These are phyloP conservation scores for Melanogaster broomeanus DNA, from an alignment of 768 basidiomycete species.

Conservation along the genomic window DNA sequence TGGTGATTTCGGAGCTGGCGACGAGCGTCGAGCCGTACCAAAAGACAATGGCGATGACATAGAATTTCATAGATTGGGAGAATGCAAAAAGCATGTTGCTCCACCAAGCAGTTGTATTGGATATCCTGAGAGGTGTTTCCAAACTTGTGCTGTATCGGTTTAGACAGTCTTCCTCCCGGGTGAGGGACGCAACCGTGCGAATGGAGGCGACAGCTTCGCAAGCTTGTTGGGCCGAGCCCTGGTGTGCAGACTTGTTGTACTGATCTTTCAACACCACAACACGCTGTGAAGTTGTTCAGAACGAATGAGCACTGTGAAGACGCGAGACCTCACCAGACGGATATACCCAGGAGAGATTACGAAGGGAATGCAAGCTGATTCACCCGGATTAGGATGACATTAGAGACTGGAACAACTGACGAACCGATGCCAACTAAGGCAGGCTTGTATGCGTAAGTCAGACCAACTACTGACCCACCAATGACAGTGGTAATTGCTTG, in stretches of 20 bases:
- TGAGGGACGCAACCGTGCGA: constrained; percentile 86
- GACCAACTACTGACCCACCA: constrained; percentile 71
- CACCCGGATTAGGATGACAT: neutral
- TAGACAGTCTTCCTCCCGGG: constrained; percentile 81
- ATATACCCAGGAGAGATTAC: constrained; percentile 75
- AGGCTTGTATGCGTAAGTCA: constrained; percentile 75
- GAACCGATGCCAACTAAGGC: constrained; percentile 77
- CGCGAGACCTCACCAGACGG: constrained; percentile 53
- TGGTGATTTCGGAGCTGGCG: constrained; percentile 51
- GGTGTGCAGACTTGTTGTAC: constrained; percentile 79
- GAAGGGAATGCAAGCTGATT: constrained; percentile 61
- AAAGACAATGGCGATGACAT: constrained; percentile 80
- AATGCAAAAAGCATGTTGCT: constrained; percentile 68
- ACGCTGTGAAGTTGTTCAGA: constrained; percentile 39
- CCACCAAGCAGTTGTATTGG: constrained; percentile 66
- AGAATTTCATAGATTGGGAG: constrained; percentile 77
- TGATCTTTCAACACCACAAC: constrained; percentile 91
- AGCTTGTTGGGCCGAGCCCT: constrained; percentile 80
- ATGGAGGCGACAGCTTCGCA: constrained; percentile 92
- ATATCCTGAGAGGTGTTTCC: constrained; percentile 65
- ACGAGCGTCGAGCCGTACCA: constrained; percentile 74
- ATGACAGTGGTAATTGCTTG: constrained; percentile 71
- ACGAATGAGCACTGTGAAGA: constrained; percentile 28
- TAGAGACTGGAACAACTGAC: constrained; percentile 14
- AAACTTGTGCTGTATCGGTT: constrained; percentile 68